A percentile compares a stretch with the other conserved stretches of the same genome.
Evolutionary conservation across 1,139 yeast genomes (phyloP).

Genomic region (Trichomonascaceae sp.): DNA sequence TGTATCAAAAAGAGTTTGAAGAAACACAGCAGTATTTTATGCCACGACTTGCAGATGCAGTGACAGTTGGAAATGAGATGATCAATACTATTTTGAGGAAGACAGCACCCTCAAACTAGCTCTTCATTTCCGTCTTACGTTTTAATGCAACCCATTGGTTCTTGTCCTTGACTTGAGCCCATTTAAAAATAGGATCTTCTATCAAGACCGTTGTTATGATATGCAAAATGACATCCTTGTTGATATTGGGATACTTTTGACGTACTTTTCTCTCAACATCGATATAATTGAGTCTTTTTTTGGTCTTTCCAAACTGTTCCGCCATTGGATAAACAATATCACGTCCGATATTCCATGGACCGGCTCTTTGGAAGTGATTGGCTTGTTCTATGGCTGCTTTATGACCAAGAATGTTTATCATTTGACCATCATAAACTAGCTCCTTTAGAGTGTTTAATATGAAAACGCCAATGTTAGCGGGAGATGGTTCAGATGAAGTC

Average conservation of each 20-base stretch:
- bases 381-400: neutral
- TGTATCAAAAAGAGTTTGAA: slow-evolving; percentile 69
- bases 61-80: slow-evolving; percentile 91
- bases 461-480: neutral
- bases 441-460: neutral
- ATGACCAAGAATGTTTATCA: neutral
- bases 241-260: neutral
- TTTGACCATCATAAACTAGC: neutral
- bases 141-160: neutral
- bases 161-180: neutral
- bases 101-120: slow-evolving; percentile 9
- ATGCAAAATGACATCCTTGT: neutral
- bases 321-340: neutral
- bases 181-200: neutral
- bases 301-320: neutral
- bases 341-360: slow-evolving; percentile 4
- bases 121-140: neutral
- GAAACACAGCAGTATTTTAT: slow-evolving; percentile 72
- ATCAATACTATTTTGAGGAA: slow-evolving; percentile 62
- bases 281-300: neutral
- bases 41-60: slow-evolving; percentile 87
- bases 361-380: neutral
- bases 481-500: neutral
- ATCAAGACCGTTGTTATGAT: neutral
- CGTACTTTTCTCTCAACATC: neutral